Conservation (phyloP, 2,329 filamentous ascomycete genomes). For the Ophiostoma populinum region DNA sequence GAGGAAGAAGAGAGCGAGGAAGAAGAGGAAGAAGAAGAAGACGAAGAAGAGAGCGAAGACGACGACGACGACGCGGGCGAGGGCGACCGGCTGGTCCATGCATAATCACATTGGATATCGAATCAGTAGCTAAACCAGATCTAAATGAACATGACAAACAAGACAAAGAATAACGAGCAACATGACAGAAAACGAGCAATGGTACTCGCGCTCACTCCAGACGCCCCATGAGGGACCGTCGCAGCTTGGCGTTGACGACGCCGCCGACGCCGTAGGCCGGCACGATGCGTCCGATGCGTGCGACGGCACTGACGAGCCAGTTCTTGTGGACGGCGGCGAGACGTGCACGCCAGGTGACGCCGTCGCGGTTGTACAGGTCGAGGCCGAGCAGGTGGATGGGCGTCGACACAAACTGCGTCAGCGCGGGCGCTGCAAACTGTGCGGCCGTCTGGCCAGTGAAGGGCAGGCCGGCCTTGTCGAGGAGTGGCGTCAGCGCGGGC, state of each 20-base stretch:
- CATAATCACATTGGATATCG: background rate
- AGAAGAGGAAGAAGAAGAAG: conserved; percentile 30
- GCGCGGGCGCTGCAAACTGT: conserved; percentile 66
- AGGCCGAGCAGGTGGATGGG: conserved; percentile 72
- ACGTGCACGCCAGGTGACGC: conserved; percentile 37
- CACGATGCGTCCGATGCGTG: conserved; percentile 68
- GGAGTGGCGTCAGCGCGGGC: conserved; percentile 40
- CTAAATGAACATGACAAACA: background rate
- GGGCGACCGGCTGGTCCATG: background rate
- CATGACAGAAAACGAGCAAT: too few relatives aligned
- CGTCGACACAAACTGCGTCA: conserved; percentile 63
- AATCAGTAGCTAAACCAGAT: too few relatives aligned
- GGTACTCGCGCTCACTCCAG: conserved; percentile 23
- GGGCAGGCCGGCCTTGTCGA: conserved; percentile 15
- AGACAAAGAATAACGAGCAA: too few relatives aligned
- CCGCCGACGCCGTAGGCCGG: conserved; percentile 81
- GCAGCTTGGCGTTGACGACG: conserved; percentile 62
- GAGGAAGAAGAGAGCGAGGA: conserved; percentile 34
- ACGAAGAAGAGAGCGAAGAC: conserved; percentile 22
- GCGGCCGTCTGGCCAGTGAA: conserved; percentile 44
- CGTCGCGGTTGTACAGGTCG: conserved; percentile 64
- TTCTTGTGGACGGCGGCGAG: conserved; percentile 50
- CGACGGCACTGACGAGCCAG: conserved; percentile 56
- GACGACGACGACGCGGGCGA: conserved; percentile 6
- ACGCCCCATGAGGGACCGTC: conserved; percentile 47